phyloP scores from a whole-genome alignment of 2,329 filamentous ascomycete species.

The Aspergillus pseudoglaucus region DNA sequence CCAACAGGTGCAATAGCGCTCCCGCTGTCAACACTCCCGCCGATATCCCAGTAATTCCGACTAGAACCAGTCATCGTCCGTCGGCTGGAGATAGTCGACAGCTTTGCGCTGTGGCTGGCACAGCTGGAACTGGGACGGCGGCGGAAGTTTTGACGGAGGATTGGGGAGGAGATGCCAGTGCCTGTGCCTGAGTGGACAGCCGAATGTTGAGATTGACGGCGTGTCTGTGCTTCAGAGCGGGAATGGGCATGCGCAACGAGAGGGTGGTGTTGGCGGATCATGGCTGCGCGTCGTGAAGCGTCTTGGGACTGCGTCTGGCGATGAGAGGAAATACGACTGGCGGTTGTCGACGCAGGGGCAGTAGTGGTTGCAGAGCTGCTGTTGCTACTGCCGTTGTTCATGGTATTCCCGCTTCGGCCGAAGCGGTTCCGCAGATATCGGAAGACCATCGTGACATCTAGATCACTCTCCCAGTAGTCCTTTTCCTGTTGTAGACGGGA shows the following conservation, averaged over 20 bases:
- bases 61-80: conserved; percentile 56
- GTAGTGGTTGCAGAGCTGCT: conserved; percentile 29
- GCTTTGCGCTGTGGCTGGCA: conserved; percentile 78
- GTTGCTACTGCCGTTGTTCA: conserved; percentile 41
- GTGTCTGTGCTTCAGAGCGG: conserved; percentile 45
- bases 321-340: no score
- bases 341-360: no score
- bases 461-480: conserved; percentile 88
- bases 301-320: conserved; percentile 46
- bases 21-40: conserved; percentile 69
- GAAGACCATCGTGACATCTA: conserved; percentile 89
- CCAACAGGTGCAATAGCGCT: conserved; percentile 64
- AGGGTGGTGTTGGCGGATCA: conserved; percentile 84
- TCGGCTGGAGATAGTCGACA: conserved; percentile 62
- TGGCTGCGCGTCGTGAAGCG: conserved; percentile 67
- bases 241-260: conserved; percentile 58
- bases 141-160: conserved; percentile 40
- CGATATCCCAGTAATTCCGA: conserved; percentile 88
- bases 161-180: conserved; percentile 25
- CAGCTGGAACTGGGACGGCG: conserved; percentile 58
- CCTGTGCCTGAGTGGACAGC: conserved; percentile 14
- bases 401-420: conserved; percentile 26
- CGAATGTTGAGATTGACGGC: conserved; percentile 43
- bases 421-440: conserved; percentile 76
- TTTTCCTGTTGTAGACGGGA: conserved; percentile 47